Evolutionary conservation across 495 filamentous ascomycete species (phyloP), one percentile per base, ranked within the genome.

Genomic region (Massariosphaeria phaeospora): DNA sequence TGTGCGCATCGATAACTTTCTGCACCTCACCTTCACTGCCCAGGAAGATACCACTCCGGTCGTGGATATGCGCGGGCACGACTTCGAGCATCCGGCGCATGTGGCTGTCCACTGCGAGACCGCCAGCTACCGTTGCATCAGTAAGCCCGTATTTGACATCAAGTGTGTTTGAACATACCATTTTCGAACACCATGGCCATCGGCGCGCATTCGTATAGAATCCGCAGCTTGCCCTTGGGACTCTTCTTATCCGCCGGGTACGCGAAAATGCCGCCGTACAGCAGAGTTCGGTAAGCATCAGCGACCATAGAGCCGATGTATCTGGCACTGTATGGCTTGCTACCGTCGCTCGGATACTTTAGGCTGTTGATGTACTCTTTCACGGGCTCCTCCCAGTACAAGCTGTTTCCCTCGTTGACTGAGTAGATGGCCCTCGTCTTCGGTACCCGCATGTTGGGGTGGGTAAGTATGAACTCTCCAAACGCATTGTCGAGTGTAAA

Each of bases 131-230:
- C 31, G 9, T 34, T 30, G 13, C 21, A 40, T 69, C 38, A 63
- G 52, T 15, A 48, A 9, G 25, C 61, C 12, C 1, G 8, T 20
- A 29, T 10, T 15, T 10, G 10, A 26, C 11, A 34, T 6, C 23
- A 33, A 30, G 17, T 12, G n/a, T 27, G 41, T 17, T 26, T n/a
- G 21, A 35, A 35, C 77, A 81, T 75, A 91, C 87, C 87, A 72
- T 98, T 96, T 76, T 98, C 93, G 73, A 98, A 96, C 18, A 98
- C 78, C 90, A 97, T 89, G 5, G 94, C 94, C 93, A 98, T 98
- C 15, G 93, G 93, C 36, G 94, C 93, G 70, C 93, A 98, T 76
- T 98, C 93, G 73, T 98, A 98, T 66, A 98, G 70, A 62, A 98
- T 98, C 57, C 93, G 79, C 63, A 98, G 79, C 79, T 98, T 98